phyloP scores from a whole-genome alignment of 1,139 yeast species.

The Petasospora rhodanensis region DNA sequence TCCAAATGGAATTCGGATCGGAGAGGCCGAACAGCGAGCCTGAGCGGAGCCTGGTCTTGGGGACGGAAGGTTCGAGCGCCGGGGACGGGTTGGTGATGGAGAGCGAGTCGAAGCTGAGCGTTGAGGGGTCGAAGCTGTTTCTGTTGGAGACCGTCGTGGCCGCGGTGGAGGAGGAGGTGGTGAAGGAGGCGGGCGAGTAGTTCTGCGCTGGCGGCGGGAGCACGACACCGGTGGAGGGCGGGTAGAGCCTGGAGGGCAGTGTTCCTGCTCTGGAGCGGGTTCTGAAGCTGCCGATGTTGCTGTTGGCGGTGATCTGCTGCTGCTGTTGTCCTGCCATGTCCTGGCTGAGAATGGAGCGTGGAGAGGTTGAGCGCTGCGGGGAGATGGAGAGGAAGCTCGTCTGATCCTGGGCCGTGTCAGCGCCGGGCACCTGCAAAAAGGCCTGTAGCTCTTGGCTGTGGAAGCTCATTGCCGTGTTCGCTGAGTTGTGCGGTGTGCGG shows the following conservation, averaged over 20 bases:
- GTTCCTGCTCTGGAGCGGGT: constrained; percentile 56
- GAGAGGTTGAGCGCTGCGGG: constrained; percentile 25
- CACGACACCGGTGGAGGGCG: constrained; percentile 7
- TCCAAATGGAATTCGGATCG: constrained; percentile 29
- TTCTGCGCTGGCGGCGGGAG: constrained; percentile 5
- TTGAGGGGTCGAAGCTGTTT: constrained; percentile 18
- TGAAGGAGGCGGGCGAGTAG: constrained; percentile 28
- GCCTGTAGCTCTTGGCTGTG: constrained; percentile 20
- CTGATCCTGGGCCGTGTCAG: constrained; percentile 17
- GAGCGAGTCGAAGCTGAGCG: constrained; percentile 23
- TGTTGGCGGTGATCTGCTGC: constrained; percentile 9
- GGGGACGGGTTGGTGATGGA: constrained; percentile 16
- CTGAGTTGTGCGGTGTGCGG: too few species aligned
- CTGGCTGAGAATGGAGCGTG: constrained; percentile 22
- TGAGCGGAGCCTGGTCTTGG: constrained; percentile 26
- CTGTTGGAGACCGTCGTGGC: constrained; percentile 27
- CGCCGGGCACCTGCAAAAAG: constrained; percentile 16
- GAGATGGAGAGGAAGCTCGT: constrained; percentile 17
- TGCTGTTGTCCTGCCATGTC: constrained; percentile 13
- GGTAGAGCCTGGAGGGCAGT: constrained; percentile 41
- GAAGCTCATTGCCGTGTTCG: constrained; percentile 15
- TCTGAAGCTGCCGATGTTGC: constrained; percentile 31
- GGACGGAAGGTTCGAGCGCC: constrained; percentile 14
- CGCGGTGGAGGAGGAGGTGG: constrained; percentile 19
- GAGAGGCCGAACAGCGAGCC: constrained; percentile 28